Base-by-base conservation (phyloP, 2,329 filamentous ascomycete species). In the Tolypocladium tropicale region DNA sequence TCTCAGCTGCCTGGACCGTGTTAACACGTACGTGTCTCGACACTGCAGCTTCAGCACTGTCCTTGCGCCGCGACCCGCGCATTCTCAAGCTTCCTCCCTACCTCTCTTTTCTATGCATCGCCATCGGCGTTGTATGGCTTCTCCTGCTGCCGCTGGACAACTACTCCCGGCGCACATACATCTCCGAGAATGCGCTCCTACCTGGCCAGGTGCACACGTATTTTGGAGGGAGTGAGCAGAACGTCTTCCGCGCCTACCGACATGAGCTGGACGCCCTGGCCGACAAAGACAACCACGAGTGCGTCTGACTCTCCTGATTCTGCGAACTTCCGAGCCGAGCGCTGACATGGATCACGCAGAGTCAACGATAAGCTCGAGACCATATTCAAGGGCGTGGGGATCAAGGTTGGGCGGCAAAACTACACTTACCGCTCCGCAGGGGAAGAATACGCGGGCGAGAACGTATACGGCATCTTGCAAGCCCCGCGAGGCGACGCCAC, bases 171-270 rank as follows among this genome's bases (percentile, higher is more conserved):
- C 81, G 83, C 58, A 99, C 93, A 1, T 99, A 99, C 72, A 94
- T 99, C 57, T 97, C 93, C 48, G 94, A 99, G 72, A 99, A 99
- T 70, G 94, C 94, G 12, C 83, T 99, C 36, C 78, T 99, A 16
- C 94, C 94, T 0, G 94, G 92, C 2, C 94, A 99, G 72, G 94
- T 97, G 10, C 93, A 97, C 74, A 96, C 94, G 1, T 99, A 99
- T 72, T 99, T 99, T 68, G 86, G 89, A 7, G 94, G 94, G 21
- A 96, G 90, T 70, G 94, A 99, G 69, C 92, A 97, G 75, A 89
- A 96, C 71, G 83, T 97, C 61, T 92, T 97, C 67, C 82, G 91
- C 51, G 94, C 90, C 9, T 97, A 95, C 70, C 84, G 88, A 66
- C 85, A 90, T 67, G 94, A 97, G 74, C 78, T 96, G 53, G 83